Percentiles rank a stretch among this genome's conserved stretches.
Conservation (phyloP, 176 grass and related monocot species). For the Oryza australiensis region DNA sequence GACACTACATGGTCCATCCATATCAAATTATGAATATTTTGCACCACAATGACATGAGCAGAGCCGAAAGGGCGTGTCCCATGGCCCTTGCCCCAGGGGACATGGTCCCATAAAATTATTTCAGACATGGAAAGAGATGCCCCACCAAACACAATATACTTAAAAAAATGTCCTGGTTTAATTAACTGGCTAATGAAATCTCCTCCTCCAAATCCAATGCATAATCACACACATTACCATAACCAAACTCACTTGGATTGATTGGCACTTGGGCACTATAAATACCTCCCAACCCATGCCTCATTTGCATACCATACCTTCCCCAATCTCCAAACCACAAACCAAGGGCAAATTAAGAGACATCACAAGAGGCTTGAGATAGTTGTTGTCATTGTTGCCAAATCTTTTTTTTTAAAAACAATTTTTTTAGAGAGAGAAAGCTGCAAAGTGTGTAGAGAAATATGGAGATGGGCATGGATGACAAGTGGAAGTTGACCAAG, state of each 20-base stretch:
- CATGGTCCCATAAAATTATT: constrained; percentile 34
- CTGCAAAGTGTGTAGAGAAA: not conserved
- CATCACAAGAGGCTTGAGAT: not conserved
- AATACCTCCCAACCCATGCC: constrained; percentile 7
- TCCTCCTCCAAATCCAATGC: not conserved
- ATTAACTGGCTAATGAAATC: not conserved
- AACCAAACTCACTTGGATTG: not conserved
- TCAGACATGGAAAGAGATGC: constrained; percentile 38
- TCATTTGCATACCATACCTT: not conserved
- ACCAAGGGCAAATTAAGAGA: no score
- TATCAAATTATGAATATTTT: not conserved
- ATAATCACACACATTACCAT: constrained; percentile 6
- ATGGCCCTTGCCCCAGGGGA: not conserved
- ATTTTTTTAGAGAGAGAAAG: not conserved
- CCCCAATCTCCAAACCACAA: not conserved
- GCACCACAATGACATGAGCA: not conserved
- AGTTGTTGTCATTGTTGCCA: not conserved
- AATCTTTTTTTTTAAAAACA: no score
- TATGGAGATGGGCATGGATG: constrained; percentile 58
- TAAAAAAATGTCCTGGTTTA: not conserved
- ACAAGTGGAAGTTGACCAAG: constrained; percentile 50
- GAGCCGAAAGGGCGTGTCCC: constrained; percentile 17
- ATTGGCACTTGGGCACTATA: constrained; percentile 7
- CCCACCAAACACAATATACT: not conserved
- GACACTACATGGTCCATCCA: not conserved